Base-by-base conservation (phyloP, 495 filamentous ascomycete genomes). In the Astrothelium macrocarpum region DNA sequence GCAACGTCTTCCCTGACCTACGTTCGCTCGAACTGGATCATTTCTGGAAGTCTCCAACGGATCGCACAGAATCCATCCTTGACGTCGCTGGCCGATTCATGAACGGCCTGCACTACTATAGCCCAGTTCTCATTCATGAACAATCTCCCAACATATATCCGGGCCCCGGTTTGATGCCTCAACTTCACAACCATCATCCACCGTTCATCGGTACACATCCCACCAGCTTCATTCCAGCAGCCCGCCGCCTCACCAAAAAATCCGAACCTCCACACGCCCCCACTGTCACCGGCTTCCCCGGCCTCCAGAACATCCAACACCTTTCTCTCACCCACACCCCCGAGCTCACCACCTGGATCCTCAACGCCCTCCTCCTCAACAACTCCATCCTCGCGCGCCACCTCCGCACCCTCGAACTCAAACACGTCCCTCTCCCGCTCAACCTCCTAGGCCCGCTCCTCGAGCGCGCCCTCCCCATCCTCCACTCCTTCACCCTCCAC, bases 401-500 rank as follows among this genome's bases (percentile, higher is more conserved):
- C 49, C 49, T 56, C 23, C 49, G 49, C 49, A 28, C n/a, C 23
- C 49, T 56, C 23, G 49, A 56, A 16, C 49, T 56, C 49, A 56
- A 56, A 56, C 25, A 29, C 49, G 20, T 56, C 25, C 49, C 5
- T 25, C 5, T 56, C 2, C 23, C 49, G 5, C 49, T 29, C 49
- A 29, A 56, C 49, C 49, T 56, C 0, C 49, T 56, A n/a, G 23
- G 23, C 23, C 49, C 49, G 23, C 49, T 56, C n/a, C 49, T 56
- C n/a, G 11, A 12, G 12, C 49, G 49, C 7, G 12, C 23, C 23
- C 49, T 56, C 49, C 49, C 49, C 16, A 12, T 56, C 49, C 49
- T 56, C 5, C 49, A 29, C n/a, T 26, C 2, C 25, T 20, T 56
- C 49, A 56, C 49, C 49, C 49, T 56, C 12, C 49, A 56, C 25